These are phyloP conservation scores for Psilocybe azurescens DNA, from an alignment of 768 basidiomycete species.

Conservation along the genomic window DNA sequence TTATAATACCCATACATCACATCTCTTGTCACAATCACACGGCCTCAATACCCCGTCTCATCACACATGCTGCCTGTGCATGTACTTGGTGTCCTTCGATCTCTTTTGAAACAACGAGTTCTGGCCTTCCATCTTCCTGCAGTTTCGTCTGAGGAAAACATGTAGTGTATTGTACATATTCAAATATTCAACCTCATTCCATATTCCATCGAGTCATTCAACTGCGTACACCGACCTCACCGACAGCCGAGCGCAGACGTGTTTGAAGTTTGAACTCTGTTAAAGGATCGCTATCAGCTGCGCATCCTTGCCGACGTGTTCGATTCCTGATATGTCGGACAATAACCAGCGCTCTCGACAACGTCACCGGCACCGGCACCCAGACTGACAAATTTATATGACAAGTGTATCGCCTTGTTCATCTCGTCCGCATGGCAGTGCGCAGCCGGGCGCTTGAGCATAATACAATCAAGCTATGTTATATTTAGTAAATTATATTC, in stretches of 20 bases:
- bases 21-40: constrained; percentile 11
- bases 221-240: not conserved
- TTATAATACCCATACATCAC: constrained; percentile 25
- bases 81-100: not conserved
- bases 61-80: constrained; percentile 8
- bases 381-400: constrained; percentile 12
- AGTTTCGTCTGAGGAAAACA: too few relatives aligned
- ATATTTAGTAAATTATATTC: too few relatives aligned
- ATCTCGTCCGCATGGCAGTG: constrained; percentile 12
- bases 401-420: constrained; percentile 15
- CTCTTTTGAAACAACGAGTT: not conserved
- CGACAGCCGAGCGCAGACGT: not conserved
- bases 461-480: not conserved
- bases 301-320: constrained; percentile 12
- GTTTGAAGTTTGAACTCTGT: not conserved
- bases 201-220: too few relatives aligned
- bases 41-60: constrained; percentile 15
- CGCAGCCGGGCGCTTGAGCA: constrained; percentile 10
- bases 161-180: too few relatives aligned
- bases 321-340: not conserved
- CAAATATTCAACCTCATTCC: too few relatives aligned
- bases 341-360: constrained; percentile 12
- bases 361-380: constrained; percentile 7
- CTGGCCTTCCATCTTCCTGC: not conserved
- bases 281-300: constrained; percentile 16